A percentile compares a stretch with the other conserved stretches of the same genome.
These are phyloP conservation scores for Blastobotrys illinoisensis DNA, from an alignment of 1,139 yeast species.

Conservation along the genomic window DNA sequence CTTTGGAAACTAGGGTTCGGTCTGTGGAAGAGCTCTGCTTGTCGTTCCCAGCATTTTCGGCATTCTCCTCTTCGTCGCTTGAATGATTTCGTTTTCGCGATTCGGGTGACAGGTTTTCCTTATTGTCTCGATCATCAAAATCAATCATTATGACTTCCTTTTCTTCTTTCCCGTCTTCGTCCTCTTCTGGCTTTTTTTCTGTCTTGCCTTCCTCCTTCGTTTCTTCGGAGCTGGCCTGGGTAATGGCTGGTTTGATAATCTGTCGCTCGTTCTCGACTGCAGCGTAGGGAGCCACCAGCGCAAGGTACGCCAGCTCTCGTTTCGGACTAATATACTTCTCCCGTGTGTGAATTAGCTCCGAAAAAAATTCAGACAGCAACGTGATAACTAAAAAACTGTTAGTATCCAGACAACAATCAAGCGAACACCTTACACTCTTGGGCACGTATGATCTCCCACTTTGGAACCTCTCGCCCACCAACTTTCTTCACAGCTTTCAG, in stretches of 20 bases:
- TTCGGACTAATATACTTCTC: slow-evolving; percentile 72
- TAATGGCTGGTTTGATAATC: slow-evolving; percentile 1
- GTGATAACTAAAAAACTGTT: slow-evolving; percentile 41
- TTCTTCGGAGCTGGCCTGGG: neutral
- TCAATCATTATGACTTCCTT: slow-evolving; percentile 1
- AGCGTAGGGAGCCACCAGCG: slow-evolving; percentile 47
- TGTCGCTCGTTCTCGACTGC: slow-evolving; percentile 15
- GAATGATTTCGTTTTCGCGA: neutral
- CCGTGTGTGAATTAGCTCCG: slow-evolving; percentile 59
- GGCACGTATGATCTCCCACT: slow-evolving; percentile 69
- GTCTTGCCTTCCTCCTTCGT: neutral
- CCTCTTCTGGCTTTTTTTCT: neutral
- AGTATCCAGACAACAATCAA: neutral
- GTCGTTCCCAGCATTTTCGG: slow-evolving; percentile 9
- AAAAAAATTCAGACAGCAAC: slow-evolving; percentile 62
- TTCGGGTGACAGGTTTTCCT: slow-evolving; percentile 3
- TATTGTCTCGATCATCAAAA: slow-evolving; percentile 1
- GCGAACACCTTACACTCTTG: slow-evolving; percentile 44
- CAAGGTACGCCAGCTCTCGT: slow-evolving; percentile 79
- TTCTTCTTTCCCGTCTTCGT: neutral
- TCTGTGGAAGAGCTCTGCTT: slow-evolving; percentile 11
- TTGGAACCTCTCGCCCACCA: slow-evolving; percentile 79
- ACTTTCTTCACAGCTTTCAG: slow-evolving; percentile 42
- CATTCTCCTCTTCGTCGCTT: slow-evolving; percentile 16
- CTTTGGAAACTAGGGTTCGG: slow-evolving; percentile 12